Conservation (phyloP, 2,329 filamentous ascomycete species). For the Penicillium sp. region DNA sequence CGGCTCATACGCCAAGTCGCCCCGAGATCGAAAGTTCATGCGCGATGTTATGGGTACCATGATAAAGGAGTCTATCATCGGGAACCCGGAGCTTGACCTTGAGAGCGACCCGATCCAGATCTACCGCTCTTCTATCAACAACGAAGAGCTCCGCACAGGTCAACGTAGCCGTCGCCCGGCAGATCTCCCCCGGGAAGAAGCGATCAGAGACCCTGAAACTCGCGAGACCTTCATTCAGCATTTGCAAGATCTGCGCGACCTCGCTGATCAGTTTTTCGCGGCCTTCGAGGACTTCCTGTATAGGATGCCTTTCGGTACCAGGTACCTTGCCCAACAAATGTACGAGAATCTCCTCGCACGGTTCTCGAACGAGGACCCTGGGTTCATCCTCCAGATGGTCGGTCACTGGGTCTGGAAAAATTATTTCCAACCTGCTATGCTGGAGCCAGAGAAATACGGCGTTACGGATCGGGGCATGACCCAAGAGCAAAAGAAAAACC, state of each 20-base stretch:
- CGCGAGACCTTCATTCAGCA: constrained; percentile 90
- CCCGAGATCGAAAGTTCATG: constrained; percentile 86
- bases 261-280: constrained; percentile 83
- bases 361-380: constrained; percentile 74
- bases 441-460: constrained; percentile 86
- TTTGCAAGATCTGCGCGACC: constrained; percentile 86
- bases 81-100: constrained; percentile 82
- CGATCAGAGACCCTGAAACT: constrained; percentile 93
- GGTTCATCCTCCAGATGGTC: constrained; percentile 73
- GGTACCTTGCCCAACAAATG: constrained; percentile 80
- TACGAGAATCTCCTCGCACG: constrained; percentile 70
- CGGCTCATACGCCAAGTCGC: constrained; percentile 80
- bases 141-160: constrained; percentile 91
- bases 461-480: constrained; percentile 85
- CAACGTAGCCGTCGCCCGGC: constrained; percentile 72
- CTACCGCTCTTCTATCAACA: constrained; percentile 90
- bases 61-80: constrained; percentile 86
- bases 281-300: constrained; percentile 76
- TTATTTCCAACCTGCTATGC: constrained; percentile 83
- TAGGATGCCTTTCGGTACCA: constrained; percentile 86
- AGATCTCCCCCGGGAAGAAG: constrained; percentile 83
- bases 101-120: constrained; percentile 98
- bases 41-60: constrained; percentile 78
- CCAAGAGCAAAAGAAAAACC: constrained; percentile 86
- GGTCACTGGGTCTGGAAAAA: constrained; percentile 91